These are phyloP conservation scores for Melocanna baccifera DNA, from an alignment of 176 grass and related monocot genomes.

Conservation along the genomic window DNA sequence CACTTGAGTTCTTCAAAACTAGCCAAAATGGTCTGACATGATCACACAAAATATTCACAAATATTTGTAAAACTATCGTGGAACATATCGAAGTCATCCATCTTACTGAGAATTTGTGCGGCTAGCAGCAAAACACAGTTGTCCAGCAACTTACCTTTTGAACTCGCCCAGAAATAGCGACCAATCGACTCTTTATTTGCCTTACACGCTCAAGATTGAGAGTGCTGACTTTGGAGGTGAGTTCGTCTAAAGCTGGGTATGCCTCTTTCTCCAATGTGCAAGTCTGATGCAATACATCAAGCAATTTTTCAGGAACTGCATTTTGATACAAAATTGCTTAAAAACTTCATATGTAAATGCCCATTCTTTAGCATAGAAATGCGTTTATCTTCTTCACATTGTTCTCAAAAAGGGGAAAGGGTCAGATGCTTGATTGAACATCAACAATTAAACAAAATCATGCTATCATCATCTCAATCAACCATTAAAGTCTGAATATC, in stretches of 20 bases:
- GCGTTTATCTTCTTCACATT: not conserved
- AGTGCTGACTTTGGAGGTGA: slow-evolving; percentile 68
- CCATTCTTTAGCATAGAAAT: not conserved
- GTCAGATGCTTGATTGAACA: not conserved
- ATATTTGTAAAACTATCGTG: not conserved
- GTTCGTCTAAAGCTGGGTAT: slow-evolving; percentile 67
- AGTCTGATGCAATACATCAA: slow-evolving; percentile 33
- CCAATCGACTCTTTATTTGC: slow-evolving; percentile 70
- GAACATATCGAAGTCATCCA: not conserved
- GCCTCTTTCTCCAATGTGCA: slow-evolving; percentile 56
- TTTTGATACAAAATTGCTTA: not conserved
- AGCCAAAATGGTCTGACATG: not conserved
- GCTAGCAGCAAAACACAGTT: not conserved
- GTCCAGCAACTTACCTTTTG: slow-evolving; percentile 44
- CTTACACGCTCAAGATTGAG: slow-evolving; percentile 70
- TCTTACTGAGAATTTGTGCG: not conserved
- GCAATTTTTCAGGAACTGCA: not conserved
- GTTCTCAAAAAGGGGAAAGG: not conserved
- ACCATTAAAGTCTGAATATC: not conserved
- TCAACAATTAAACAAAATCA: not conserved
- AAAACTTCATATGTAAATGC: not conserved
- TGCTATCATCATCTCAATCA: not conserved
- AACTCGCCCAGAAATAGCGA: slow-evolving; percentile 46
- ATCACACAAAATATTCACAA: not conserved
- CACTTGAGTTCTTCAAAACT: not conserved